A percentile compares a stretch with the other conserved stretches of the same genome.
Conservation (phyloP, 1,139 yeast species). For the Magnusiomyces tetraspermus region DNA sequence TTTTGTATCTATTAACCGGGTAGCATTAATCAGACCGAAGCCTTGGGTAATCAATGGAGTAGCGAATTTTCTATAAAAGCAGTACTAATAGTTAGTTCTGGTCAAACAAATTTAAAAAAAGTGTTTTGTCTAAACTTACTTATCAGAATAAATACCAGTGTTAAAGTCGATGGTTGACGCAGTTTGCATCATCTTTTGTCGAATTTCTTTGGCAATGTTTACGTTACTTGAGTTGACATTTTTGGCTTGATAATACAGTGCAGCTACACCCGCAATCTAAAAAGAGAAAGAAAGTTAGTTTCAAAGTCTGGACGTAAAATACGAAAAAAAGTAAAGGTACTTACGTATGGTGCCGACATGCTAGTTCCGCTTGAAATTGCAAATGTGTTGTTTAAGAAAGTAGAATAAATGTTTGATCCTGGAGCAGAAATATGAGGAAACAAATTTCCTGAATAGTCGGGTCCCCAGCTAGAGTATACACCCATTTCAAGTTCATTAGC, state of each 20-base stretch:
- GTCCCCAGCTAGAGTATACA: conserved; percentile 20
- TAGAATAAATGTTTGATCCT: conserved; percentile 18
- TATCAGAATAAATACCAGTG: neutral
- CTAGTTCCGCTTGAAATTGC: conserved; percentile 18
- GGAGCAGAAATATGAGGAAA: conserved; percentile 21
- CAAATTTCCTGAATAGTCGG: conserved; percentile 18
- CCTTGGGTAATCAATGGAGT: conserved; percentile 22
- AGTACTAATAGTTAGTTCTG: too few species aligned
- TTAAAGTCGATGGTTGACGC: neutral
- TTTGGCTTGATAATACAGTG: conserved; percentile 8
- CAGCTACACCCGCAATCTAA: conserved; percentile 14
- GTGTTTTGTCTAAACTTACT: neutral
- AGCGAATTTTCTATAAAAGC: conserved; percentile 5
- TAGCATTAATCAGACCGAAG: conserved; percentile 30
- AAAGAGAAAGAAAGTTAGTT: neutral
- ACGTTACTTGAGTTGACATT: neutral
- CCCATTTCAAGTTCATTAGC: conserved; percentile 6
- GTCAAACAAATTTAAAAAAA: too few species aligned
- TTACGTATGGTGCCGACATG: conserved; percentile 19
- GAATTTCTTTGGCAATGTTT: conserved; percentile 8
- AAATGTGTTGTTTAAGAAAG: conserved; percentile 13
- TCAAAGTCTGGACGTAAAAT: neutral
- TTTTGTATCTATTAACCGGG: conserved; percentile 32
- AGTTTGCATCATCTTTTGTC: conserved; percentile 9
- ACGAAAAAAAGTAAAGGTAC: neutral